Conservation (phyloP, 2,329 filamentous ascomycete genomes). For the Bipolaris victoriae region DNA sequence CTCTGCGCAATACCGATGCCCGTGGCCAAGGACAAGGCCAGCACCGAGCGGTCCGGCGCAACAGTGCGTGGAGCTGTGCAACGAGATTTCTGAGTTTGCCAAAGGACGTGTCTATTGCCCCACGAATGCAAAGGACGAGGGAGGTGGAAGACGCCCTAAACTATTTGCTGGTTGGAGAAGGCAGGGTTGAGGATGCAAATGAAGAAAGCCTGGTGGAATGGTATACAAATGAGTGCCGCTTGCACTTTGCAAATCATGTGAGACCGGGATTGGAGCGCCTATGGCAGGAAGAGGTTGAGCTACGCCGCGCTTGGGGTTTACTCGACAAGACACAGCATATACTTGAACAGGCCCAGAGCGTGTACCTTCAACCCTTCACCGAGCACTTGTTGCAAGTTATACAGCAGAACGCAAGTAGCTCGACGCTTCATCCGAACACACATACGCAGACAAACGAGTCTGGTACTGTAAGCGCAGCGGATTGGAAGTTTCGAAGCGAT, state of each 20-base stretch:
- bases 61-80: constrained; percentile 55
- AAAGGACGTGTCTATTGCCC: constrained; percentile 30
- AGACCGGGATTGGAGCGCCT: constrained; percentile 34
- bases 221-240: constrained; percentile 53
- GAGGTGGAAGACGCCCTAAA: constrained; percentile 47
- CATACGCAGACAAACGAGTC: constrained; percentile 42
- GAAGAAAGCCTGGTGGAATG: constrained; percentile 50
- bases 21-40: constrained; percentile 41
- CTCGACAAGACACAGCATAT: constrained; percentile 47
- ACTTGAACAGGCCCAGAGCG: constrained; percentile 45
- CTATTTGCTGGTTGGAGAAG: constrained; percentile 46
- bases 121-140: constrained; percentile 26
- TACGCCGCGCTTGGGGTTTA: constrained; percentile 36
- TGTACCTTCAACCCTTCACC: constrained; percentile 47
- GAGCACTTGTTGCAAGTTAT: constrained; percentile 45
- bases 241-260: constrained; percentile 50
- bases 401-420: constrained; percentile 27
- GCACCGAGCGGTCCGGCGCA: constrained; percentile 45
- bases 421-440: constrained; percentile 44
- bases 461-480: constrained; percentile 27
- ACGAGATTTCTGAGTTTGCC: constrained; percentile 52
- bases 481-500: constrained; percentile 63
- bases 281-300: constrained; percentile 39
- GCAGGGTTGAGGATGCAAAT: constrained; percentile 34
- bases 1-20: constrained; percentile 36